These are phyloP conservation scores for Musa acuminata DNA, from an alignment of 176 grass and related monocot genomes.

Conservation along the genomic window DNA sequence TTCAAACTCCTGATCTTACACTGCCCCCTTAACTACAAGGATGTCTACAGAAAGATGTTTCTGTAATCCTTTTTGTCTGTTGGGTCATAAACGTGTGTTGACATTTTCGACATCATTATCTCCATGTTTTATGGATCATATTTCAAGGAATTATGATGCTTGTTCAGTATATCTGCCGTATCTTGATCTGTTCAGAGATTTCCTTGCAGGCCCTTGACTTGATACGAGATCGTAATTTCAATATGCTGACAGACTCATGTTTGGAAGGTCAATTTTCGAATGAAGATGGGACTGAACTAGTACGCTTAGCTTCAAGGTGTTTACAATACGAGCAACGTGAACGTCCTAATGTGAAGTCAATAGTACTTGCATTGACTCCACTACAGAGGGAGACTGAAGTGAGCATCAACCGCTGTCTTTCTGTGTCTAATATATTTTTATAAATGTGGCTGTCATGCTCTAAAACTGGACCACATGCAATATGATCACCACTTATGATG, in stretches of 20 bases:
- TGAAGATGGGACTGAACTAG: slow-evolving; percentile 92
- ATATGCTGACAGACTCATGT: slow-evolving; percentile 91
- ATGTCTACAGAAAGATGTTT: not conserved
- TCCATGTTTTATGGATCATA: not conserved
- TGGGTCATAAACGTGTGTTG: not conserved
- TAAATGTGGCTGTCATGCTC: not conserved
- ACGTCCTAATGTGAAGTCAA: slow-evolving; percentile 76
- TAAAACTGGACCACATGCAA: not conserved
- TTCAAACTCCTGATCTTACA: too few species aligned
- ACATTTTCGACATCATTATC: not conserved
- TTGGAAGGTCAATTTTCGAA: slow-evolving; percentile 96
- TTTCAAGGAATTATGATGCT: not conserved
- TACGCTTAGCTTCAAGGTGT: slow-evolving; percentile 93
- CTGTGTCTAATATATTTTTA: not conserved
- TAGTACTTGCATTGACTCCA: slow-evolving; percentile 70
- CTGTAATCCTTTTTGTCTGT: not conserved
- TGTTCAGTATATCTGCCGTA: not conserved
- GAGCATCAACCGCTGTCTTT: slow-evolving; percentile 18
- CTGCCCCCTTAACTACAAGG: too few species aligned
- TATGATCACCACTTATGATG: not conserved
- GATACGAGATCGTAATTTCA: slow-evolving; percentile 94
- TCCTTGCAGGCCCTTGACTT: slow-evolving; percentile 80
- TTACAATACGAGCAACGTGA: slow-evolving; percentile 94
- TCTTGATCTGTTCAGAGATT: slow-evolving; percentile 17
- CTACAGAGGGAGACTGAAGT: slow-evolving; percentile 90